Base-by-base conservation (phyloP, 78 protist species). In the Speleostelium caveatum region DNA sequence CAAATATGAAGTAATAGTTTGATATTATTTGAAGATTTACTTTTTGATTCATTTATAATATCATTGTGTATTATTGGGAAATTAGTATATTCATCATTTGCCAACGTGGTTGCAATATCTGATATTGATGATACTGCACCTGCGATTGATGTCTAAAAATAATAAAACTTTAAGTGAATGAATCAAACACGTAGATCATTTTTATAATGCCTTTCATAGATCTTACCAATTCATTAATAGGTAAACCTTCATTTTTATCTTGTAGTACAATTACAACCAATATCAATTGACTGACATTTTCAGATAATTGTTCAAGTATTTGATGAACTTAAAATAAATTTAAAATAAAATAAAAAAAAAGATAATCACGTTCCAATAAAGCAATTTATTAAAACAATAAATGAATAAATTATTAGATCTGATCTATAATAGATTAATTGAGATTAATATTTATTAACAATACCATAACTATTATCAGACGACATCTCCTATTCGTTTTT, bases 281-380 rank as follows among this genome's bases (percentile, higher is more conserved):
- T 28, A 83, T 83, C 53, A 83, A 41, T 42, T 59, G 68, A 71
- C 91, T 83, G 14, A 83, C 61, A 83, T 83, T 83, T 45, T 83
- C 91, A 63, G 91, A 83, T 33, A 83, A 62, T 45, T 83, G 69
- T n/a, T 83, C 91, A 33, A 83, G 69, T 21, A 83, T 16, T 24
- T 69, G 72, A 59, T 83, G 91, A 16, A 79, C 91, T 69, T 24
- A 61, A 61, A 21, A 28, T 45, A 14, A 10, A 45, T 45, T 10
- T 45, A n/a, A n/a, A n/a, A n/a, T 45, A 6, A 14, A 10, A 45
- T 10, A 45, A 14, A 6, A 45, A 6, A 6, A 14, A 45, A 45
- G n/a, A 14, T 45, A 10, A 14, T 45, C 53, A 45, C 6, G 53
- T 45, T 45, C 53, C 10, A 14, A 14, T 45, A 14, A 45, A 45